Evolutionary conservation across 2,329 filamentous ascomycete species (phyloP), one percentile per base, ranked within the genome.

Genomic region (Epichloe sylvatica): DNA sequence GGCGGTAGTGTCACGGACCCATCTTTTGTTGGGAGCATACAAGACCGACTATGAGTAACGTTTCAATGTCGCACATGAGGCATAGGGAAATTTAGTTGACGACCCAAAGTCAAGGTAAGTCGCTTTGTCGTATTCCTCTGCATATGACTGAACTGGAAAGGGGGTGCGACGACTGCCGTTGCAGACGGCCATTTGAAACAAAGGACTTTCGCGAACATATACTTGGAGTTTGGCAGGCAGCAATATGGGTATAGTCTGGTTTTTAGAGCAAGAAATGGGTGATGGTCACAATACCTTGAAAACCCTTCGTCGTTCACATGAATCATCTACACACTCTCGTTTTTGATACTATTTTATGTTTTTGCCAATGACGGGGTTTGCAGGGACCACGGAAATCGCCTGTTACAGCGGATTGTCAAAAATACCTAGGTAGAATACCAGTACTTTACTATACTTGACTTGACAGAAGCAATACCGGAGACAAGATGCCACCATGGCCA

Each of bases 1-100:
- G 91, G 92, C 56, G 91, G 92, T 54, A 95, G 89, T 69, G 84
- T 97, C 54, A 94, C 85, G 70, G 92, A 95, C 65, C 86, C 88
- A 8, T 81, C 78, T 30, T 81, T 80, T 59, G 76, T 80, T 35
- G 77, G 78, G 55, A 82, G 78, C 63, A 70, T 82, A 55, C 71
- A 75, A 57, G 77, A 78, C 55, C 60, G 62, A 52, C 61, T 63
- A 60, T 67, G 62, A 53, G 60, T 23, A 19, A 35, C 19, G 15
- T 11, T 34, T 9, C n/a, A 17, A 13, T 23, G 23, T 21, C 34
- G 17, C 45, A 21, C 45, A 21, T n/a, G 25, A 37, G 12, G 4
- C 25, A 25, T 33, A 34, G 38, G 42, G 30, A 23, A 15, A 30
- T 38, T n/a, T 17, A 43, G 38, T 43, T 15, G 15, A 43, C 44